phyloP scores from a whole-genome alignment of 176 grass and related monocot species.

The Avena sativa region DNA sequence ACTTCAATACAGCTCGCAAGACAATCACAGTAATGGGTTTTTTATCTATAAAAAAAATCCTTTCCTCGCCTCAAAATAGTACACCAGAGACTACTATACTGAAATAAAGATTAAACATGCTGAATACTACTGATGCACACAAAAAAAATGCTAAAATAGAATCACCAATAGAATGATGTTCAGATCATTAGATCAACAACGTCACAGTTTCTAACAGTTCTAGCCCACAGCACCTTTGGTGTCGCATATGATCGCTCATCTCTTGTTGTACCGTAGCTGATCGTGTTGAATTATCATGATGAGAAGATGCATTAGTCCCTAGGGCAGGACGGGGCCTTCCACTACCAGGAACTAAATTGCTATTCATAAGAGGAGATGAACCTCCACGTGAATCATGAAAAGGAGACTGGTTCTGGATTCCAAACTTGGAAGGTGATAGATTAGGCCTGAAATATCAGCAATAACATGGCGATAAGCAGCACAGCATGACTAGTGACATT shows the following conservation, averaged over 20 bases:
- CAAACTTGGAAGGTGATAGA: slow-evolving; percentile 19
- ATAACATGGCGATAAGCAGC: slow-evolving; percentile 13
- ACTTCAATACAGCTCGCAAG: slow-evolving; percentile 19
- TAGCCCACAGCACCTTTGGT: slow-evolving; percentile 17
- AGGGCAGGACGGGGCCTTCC: slow-evolving; percentile 25
- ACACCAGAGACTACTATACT: background rate
- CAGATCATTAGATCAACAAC: slow-evolving; percentile 38
- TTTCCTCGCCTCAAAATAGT: slow-evolving; percentile 1
- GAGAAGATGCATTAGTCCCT: slow-evolving; percentile 27
- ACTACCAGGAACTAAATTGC: slow-evolving; percentile 41
- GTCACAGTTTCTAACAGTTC: slow-evolving; percentile 5
- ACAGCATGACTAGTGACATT: slow-evolving; percentile 19
- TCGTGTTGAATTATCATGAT: slow-evolving; percentile 26
- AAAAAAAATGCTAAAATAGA: background rate
- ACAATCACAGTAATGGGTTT: slow-evolving; percentile 18
- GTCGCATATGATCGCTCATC: slow-evolving; percentile 17
- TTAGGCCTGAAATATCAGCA: slow-evolving; percentile 39
- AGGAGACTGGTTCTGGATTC: slow-evolving; percentile 30
- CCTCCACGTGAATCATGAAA: slow-evolving; percentile 5
- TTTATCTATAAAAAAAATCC: background rate
- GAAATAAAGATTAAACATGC: slow-evolving; percentile 22
- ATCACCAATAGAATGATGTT: slow-evolving; percentile 2
- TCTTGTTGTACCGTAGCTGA: slow-evolving; percentile 30
- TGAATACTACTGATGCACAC: background rate
- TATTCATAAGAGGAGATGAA: slow-evolving; percentile 38